Evolutionary conservation across 768 basidiomycete species (phyloP).

Genomic region (Boletus edulis): DNA sequence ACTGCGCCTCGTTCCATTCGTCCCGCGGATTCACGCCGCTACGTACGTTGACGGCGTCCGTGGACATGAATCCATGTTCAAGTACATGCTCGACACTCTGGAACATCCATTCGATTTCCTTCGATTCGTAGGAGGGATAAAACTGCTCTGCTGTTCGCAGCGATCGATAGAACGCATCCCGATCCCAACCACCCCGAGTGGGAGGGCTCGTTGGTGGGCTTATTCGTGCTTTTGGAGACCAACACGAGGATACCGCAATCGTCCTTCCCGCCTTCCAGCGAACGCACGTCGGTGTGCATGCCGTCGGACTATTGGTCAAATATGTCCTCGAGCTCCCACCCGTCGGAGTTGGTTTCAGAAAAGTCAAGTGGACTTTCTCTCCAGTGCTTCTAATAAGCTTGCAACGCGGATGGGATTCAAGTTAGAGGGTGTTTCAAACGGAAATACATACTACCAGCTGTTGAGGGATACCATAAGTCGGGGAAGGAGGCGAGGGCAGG

Average conservation of each 20-base stretch:
- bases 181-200: constrained; percentile 25
- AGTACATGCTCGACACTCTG: constrained; percentile 4
- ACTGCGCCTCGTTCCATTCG: constrained; percentile 19
- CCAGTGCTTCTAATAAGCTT: constrained; percentile 32
- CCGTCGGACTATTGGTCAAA: constrained; percentile 33
- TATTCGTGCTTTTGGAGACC: constrained; percentile 35
- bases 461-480: constrained; percentile 23
- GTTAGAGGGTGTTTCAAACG: constrained; percentile 42
- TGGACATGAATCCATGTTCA: constrained; percentile 20
- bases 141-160: constrained; percentile 32
- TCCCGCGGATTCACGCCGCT: constrained; percentile 19
- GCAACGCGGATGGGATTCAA: constrained; percentile 48
- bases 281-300: constrained; percentile 41
- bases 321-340: constrained; percentile 31
- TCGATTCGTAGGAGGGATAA: constrained; percentile 1
- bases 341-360: constrained; percentile 41
- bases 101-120: constrained; percentile 13
- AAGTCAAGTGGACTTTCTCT: constrained; percentile 44
- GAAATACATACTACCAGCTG: constrained; percentile 28
- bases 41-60: constrained; percentile 15
- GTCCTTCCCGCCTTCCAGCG: constrained; percentile 38
- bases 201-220: constrained; percentile 35
- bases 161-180: constrained; percentile 38
- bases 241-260: constrained; percentile 19
- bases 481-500: constrained; percentile 27